phyloP scores from a whole-genome alignment of 805 yeast genomes.

The Suhomyces emberorum region DNA sequence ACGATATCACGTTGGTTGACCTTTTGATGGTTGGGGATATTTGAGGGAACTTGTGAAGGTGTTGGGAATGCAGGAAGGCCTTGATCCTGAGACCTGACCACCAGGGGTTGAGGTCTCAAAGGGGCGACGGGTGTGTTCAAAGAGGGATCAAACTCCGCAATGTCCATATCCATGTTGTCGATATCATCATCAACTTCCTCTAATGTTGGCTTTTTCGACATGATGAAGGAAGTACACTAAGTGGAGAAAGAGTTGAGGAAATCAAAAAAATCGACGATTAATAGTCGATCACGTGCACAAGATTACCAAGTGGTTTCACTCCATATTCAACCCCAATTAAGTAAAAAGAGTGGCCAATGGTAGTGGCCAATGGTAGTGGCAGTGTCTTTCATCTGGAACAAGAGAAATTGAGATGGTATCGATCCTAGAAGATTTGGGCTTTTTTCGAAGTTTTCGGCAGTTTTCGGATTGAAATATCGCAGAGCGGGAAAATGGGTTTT shows the following conservation, averaged over 20 bases:
- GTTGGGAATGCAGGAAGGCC: constrained; percentile 16
- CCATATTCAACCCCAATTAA: too few relatives aligned
- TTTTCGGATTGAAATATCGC: too few relatives aligned
- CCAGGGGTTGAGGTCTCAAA: constrained; percentile 51
- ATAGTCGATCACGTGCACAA: too few relatives aligned
- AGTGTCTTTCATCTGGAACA: too few relatives aligned
- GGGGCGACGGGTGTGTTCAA: constrained; percentile 72
- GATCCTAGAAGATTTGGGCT: too few relatives aligned
- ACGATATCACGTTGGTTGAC: constrained; percentile 22
- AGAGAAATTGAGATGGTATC: too few relatives aligned
- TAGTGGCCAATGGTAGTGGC: too few relatives aligned
- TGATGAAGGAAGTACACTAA: constrained; percentile 5
- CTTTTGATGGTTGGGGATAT: constrained; percentile 3
- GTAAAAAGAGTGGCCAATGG: too few relatives aligned
- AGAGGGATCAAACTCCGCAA: constrained; percentile 79
- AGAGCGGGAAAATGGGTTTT: too few relatives aligned
- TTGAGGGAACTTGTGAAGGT: constrained; percentile 27
- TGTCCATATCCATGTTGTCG: constrained; percentile 90
- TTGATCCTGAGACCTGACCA: constrained; percentile 58
- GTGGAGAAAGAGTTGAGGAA: not conserved
- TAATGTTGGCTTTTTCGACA: constrained; percentile 56
- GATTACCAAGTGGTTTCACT: too few relatives aligned
- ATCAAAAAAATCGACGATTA: not conserved
- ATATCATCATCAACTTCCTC: constrained; percentile 84
- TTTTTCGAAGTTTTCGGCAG: too few relatives aligned